Base-by-base conservation (phyloP, 371 early-diverging fungal genomes). In the Fennellomyces sp. region DNA sequence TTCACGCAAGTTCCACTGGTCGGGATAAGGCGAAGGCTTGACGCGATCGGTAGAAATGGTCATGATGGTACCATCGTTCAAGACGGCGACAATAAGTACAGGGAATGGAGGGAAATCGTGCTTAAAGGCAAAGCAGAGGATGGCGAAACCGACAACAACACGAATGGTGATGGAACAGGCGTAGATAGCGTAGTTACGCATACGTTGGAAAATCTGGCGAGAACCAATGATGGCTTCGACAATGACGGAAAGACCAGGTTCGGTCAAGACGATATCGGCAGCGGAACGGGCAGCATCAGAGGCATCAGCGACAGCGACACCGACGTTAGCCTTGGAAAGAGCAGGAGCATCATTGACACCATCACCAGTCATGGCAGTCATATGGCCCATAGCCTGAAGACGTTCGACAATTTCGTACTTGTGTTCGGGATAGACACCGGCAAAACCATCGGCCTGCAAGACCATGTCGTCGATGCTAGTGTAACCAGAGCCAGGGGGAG, bases 281-380 rank as follows among this genome's bases (percentile, higher is more conserved):
- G 88, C 88, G 61, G 83, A 81, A 64, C 86, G 85, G 55, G 89
- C 88, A 59, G 87, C 87, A 65, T 87, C 87, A 47, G 85, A 78
- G 56, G 84, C 85, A 63, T 83, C 87, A 61, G 82, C 92, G 82
- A 95, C 91, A 55, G 89, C 89, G 63, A 88, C 82, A 75, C 89
- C 89, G 58, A 87, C 86, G 73, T 88, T 85, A 63, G 89, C 89
- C 84, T 86, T 86, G 72, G 83, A 82, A 57, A 97, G 87, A 47
- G 96, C 95, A 5, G 93, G 94, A 19, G 94, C 92, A 76, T 95
- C 97, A 78, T 95, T 96, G 63, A 94, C 93, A 77, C 95, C 95
- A 74, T 95, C 95, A 65, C 97, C 97, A 54, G 93, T 92, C 92
- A 94, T 93, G 60, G 87, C 89, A 58, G 91, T 93, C 69, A 88